Base-by-base conservation (phyloP, 108 stramenopile species). In the Nitzschia sp. region DNA sequence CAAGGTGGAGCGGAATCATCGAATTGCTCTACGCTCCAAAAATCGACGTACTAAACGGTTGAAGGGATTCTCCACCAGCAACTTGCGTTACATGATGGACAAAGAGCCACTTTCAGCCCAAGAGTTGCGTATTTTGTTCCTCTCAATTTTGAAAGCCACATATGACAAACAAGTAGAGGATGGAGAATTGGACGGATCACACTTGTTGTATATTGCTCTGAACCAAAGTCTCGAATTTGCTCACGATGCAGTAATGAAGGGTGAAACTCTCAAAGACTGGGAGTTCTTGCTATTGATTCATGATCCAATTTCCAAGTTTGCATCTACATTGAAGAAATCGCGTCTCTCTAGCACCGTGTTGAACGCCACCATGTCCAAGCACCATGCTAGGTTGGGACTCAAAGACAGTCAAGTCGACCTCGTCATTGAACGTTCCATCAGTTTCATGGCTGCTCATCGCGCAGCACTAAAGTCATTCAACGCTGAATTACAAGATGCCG, bases 171-270 rank as follows among this genome's bases (percentile, higher is more conserved):
- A 78, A 52, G 68, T 89, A 15, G 61, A 73, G 41, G 41, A 71
- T 22, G 88, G 88, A 19, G 79, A 84, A 52, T 43, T 89, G 1
- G 82, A 73, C 11, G 67, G 70, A 22, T 64, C 65, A 19, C 77
- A 84, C 21, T 63, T 80, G 17, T 67, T 83, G 14, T 59, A 73
- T 3, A 53, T 80, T 38, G 64, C 79, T n/a, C 54, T 89, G 21
- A 53, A 63, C 22, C 75, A 81, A 50, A 80, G 81, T 63, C 67
- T 87, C 14, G 83, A 84, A 24, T 67, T 85, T 34, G 76, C 83
- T 29, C 53, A 66, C 41, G 75, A 83, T 43, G 61, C 57, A 20
- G 83, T 81, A 7, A 44, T 42, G 29, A 81, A 82, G 29, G 85
- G 85, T 5, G 53, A 58, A 34, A 51, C 51, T n/a, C 37, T 82